Percentiles rank a stretch among this genome's conserved stretches.
phyloP scores from a whole-genome alignment of 2,329 filamentous ascomycete genomes.

The Apiospora saccharicola region DNA sequence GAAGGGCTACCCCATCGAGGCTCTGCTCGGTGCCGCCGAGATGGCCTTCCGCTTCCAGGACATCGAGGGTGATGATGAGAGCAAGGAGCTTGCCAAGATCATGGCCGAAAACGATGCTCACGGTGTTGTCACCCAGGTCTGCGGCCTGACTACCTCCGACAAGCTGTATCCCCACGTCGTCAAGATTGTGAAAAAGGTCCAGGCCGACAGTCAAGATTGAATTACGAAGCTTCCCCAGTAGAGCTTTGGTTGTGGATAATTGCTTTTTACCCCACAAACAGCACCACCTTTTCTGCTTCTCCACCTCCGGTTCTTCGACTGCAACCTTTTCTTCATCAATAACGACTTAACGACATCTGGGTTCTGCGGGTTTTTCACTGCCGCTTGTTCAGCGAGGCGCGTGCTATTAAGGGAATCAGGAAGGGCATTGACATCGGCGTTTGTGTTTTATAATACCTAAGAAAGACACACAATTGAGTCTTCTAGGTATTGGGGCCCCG shows the following conservation, averaged over 20 bases:
- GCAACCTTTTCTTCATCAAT: neutral
- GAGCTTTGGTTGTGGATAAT: neutral
- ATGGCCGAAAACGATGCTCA: constrained; percentile 77
- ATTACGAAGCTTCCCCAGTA: constrained; percentile 29
- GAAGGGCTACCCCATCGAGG: constrained; percentile 74
- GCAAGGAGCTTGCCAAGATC: constrained; percentile 82
- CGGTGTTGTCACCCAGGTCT: constrained; percentile 81
- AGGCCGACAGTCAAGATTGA: constrained; percentile 66
- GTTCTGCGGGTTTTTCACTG: constrained; percentile 1
- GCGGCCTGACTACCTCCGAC: constrained; percentile 78
- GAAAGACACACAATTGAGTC: neutral
- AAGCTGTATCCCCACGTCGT: constrained; percentile 80
- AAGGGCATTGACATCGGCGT: constrained; percentile 3
- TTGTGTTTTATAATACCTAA: neutral
- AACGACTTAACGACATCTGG: constrained; percentile 18
- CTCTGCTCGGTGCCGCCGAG: constrained; percentile 83
- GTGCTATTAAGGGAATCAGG: constrained; percentile 2
- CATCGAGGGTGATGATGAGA: constrained; percentile 91
- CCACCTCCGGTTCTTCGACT: neutral
- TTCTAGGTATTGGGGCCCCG: neutral
- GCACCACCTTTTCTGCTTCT: constrained; percentile 10
- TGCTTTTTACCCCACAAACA: constrained; percentile 2
- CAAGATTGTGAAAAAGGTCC: constrained; percentile 83
- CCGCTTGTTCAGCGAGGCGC: constrained; percentile 13
- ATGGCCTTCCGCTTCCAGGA: constrained; percentile 96